Conservation (phyloP, 345 rosid species). For the Eucalyptus polybractea region DNA sequence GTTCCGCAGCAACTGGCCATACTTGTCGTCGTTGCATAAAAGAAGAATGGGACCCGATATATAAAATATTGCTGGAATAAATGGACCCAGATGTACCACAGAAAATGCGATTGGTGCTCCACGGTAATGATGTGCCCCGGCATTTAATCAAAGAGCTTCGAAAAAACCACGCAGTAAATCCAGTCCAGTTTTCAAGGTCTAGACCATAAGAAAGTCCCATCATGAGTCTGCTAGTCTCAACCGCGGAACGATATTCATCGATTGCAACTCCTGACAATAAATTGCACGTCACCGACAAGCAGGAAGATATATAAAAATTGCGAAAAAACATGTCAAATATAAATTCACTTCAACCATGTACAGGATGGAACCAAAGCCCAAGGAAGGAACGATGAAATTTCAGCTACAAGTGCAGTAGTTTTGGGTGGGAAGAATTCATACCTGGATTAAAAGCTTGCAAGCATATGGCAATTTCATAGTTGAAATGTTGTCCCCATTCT, state of each 20-base stretch:
- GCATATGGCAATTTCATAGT: slow-evolving; percentile 88
- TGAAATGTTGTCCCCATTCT: slow-evolving; percentile 67
- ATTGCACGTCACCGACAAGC: not conserved
- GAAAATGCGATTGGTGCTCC: not conserved
- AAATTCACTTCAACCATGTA: not conserved
- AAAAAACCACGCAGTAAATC: not conserved
- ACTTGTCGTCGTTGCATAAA: not conserved
- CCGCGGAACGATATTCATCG: not conserved
- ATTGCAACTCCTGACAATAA: not conserved
- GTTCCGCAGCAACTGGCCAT: not conserved
- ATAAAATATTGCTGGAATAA: not conserved
- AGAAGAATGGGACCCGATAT: not conserved
- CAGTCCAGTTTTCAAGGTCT: not conserved
- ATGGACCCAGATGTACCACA: not conserved
- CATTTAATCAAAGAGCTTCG: not conserved
- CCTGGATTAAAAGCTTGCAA: slow-evolving; percentile 93
- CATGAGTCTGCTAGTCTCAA: not conserved
- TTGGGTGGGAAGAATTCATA: not conserved
- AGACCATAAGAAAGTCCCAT: not conserved
- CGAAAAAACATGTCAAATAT: not conserved
- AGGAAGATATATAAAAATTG: not conserved
- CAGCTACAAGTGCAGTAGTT: not conserved
- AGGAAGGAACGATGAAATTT: not conserved
- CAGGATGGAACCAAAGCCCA: not conserved
- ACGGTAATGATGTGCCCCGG: not conserved